Evolutionary conservation across 2,329 filamentous ascomycete genomes (phyloP).

Genomic region (Verticillium zaregamsianum): DNA sequence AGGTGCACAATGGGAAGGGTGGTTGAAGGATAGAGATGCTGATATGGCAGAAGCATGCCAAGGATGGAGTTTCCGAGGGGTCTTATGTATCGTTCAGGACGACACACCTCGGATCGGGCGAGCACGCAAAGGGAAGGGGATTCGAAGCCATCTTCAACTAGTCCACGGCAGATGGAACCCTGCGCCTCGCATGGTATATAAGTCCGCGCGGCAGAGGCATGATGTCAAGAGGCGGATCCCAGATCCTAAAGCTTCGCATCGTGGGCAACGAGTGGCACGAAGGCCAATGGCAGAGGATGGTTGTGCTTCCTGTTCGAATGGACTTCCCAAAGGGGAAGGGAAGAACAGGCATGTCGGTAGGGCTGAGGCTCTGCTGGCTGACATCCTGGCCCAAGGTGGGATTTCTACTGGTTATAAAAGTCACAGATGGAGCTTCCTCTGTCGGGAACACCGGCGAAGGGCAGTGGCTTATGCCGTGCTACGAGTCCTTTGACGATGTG

Average conservation of each 20-base stretch:
- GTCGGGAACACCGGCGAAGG: background rate
- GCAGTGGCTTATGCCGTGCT: background rate
- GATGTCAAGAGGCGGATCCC: background rate
- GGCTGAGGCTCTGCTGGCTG: conserved; percentile 5
- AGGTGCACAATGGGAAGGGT: background rate
- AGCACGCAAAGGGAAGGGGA: background rate
- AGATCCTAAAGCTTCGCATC: background rate
- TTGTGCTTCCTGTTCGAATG: background rate
- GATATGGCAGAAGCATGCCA: background rate
- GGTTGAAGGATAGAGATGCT: background rate
- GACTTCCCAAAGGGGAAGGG: background rate
- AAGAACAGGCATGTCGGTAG: background rate
- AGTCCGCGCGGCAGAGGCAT: background rate
- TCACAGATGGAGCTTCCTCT: too few species aligned
- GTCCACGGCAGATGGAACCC: background rate
- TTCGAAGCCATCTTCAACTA: background rate
- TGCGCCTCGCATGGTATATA: background rate
- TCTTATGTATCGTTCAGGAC: background rate
- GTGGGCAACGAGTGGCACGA: background rate
- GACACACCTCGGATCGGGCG: background rate
- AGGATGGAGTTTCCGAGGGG: background rate
- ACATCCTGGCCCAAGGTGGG: background rate
- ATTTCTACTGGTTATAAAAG: too few species aligned
- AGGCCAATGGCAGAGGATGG: background rate
- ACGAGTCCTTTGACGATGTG: background rate